Evolutionary conservation across 2,329 filamentous ascomycete species (phyloP).

Genomic region (Cytospora leucostoma): DNA sequence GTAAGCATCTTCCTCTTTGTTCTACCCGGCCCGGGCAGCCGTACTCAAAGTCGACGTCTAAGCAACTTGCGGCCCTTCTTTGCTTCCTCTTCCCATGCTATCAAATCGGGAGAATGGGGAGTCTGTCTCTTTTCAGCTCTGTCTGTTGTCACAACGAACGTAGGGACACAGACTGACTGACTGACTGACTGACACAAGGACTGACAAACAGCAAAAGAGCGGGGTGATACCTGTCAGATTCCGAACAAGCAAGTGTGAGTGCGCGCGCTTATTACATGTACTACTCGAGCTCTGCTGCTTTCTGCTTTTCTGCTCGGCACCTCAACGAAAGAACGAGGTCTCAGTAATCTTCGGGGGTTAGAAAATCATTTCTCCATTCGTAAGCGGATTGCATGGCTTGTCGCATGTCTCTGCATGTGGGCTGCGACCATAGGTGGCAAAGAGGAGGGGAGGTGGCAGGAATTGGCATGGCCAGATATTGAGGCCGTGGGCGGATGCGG

Average conservation of each 20-base stretch:
- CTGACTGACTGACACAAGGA: too few relatives aligned
- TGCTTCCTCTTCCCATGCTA: background rate
- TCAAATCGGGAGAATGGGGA: background rate
- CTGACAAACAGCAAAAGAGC: background rate
- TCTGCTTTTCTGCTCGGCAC: background rate
- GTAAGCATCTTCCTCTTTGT: conserved; percentile 12
- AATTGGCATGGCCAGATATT: conserved; percentile 15
- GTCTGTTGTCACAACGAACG: background rate
- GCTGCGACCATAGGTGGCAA: conserved; percentile 14
- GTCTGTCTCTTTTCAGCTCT: background rate
- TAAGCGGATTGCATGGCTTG: conserved; percentile 8
- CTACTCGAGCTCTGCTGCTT: background rate
- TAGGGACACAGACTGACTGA: background rate
- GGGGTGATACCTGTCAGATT: conserved; percentile 1
- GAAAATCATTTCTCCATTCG: conserved; percentile 19
- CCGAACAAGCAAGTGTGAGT: background rate
- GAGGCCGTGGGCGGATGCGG: conserved; percentile 15
- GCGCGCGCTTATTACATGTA: background rate
- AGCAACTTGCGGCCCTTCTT: background rate
- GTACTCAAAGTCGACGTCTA: background rate
- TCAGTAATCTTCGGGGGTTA: background rate
- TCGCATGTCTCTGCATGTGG: conserved; percentile 10
- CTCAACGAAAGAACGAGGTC: background rate
- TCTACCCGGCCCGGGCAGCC: background rate
- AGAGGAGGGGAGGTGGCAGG: background rate